Percentiles rank a stretch among this genome's conserved stretches.
Evolutionary conservation across 495 filamentous ascomycete genomes (phyloP).

Genomic region (Lichina pygmaea): DNA sequence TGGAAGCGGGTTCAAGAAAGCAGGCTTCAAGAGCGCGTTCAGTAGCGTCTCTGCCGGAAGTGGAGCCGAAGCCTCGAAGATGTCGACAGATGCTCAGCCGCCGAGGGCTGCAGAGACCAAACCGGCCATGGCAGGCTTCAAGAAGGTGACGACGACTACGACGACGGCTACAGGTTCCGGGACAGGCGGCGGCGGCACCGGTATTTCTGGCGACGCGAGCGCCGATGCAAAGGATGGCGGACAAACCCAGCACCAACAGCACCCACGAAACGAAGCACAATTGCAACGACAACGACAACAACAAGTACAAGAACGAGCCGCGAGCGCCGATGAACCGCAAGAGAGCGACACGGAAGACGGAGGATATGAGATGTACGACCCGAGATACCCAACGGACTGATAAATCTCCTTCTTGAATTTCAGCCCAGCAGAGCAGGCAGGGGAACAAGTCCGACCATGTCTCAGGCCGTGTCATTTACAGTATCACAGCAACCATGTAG

Average conservation of each 20-base stretch:
- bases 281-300: too few species aligned
- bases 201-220: neutral
- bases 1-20: conserved; percentile 30
- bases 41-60: conserved; percentile 7
- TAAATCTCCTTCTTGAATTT: neutral
- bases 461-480: too few species aligned
- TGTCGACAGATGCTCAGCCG: conserved; percentile 6
- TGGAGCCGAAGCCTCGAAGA: neutral
- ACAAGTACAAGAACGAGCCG: too few species aligned
- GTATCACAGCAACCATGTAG: too few species aligned
- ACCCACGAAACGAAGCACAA: neutral
- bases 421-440: too few species aligned
- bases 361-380: conserved; percentile 22
- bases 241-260: neutral
- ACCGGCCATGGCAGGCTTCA: neutral
- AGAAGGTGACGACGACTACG: neutral
- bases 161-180: neutral
- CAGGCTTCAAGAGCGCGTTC: conserved; percentile 35
- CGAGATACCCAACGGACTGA: conserved; percentile 23
- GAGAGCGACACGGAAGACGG: conserved; percentile 14
- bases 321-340: conserved; percentile 7
- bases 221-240: neutral
- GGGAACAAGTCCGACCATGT: too few species aligned
- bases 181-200: neutral
- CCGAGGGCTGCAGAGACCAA: conserved; percentile 15